Evolutionary conservation across 306 rosid species (phyloP), one percentile per base, ranked within the genome.

Genomic region (Pyrus communis): DNA sequence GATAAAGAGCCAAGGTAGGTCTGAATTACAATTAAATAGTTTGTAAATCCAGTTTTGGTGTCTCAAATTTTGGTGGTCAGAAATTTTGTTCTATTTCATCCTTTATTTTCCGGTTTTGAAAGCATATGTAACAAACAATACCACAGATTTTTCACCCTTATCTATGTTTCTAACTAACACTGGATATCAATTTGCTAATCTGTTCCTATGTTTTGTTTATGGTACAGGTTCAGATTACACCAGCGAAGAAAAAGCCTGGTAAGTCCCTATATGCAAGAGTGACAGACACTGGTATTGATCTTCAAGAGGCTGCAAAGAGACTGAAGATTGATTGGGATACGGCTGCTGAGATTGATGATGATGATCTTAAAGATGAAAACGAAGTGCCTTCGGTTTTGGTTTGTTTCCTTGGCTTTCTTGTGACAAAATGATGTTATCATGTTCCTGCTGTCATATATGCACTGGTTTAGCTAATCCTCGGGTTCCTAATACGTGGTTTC

Each of bases 351-450:
- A 81, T 92, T 73, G 96, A 89, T 49, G 97, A 89, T 59, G 54
- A 76, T 28, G 82, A 79, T 72, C 81, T 2, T 25, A 85, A 75
- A 4, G 86, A 88, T 67, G 93, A 90, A n/a, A 21, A 83, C 2
- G 93, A 92, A 75, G 97, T 95, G 61, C 97, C 99, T 49, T n/a
- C 97, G 1, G 89, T 42, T 4, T 75, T 95, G 97, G 99, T 95
- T 77, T 80, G 97, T 87, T 81, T 78, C 83, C 70, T 71, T 68
- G 13, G 35, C 74, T 49, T 31, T 59, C 65, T 80, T 54, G 18
- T 69, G 45, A 60, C 35, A 25, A 76, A 21, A 22, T 76, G 43
- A 67, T 60, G 21, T 21, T 30, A 40, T 13, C 30, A 70, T 33
- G 38, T 31, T 61, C n/a, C 38, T 45, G 45, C 40, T 38, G 21